These are phyloP conservation scores for Scutellaria barbata DNA, from an alignment of 257 asterid species.

Conservation along the genomic window DNA sequence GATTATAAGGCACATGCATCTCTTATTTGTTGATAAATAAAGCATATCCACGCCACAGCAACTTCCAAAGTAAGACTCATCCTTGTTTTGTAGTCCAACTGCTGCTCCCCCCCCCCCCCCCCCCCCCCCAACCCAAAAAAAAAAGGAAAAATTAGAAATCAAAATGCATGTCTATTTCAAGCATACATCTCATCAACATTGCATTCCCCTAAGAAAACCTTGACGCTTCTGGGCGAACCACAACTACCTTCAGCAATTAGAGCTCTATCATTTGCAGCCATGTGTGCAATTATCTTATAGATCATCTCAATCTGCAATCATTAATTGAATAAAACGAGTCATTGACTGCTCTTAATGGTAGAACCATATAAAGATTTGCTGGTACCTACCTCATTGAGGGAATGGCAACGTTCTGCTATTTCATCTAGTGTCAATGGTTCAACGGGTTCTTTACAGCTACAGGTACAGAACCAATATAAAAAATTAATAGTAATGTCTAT, in stretches of 20 bases:
- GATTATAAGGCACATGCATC: not conserved
- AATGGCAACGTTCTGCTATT: slow-evolving; percentile 82
- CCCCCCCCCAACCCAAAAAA: not conserved
- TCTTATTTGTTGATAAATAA: slow-evolving; percentile 30
- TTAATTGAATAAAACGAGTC: slow-evolving; percentile 16
- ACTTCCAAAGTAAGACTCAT: slow-evolving; percentile 17
- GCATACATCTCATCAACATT: slow-evolving; percentile 78
- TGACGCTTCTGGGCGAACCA: slow-evolving; percentile 91
- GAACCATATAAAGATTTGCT: slow-evolving; percentile 12
- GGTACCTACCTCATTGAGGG: slow-evolving; percentile 68
- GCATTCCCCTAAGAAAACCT: slow-evolving; percentile 94
- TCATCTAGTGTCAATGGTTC: slow-evolving; percentile 93
- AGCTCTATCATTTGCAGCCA: slow-evolving; percentile 99
- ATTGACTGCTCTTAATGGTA: slow-evolving; percentile 11
- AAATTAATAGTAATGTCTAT: not conserved
- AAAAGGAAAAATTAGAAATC: not conserved
- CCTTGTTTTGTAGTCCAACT: slow-evolving; percentile 7
- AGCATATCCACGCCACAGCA: slow-evolving; percentile 17
- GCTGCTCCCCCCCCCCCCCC: slow-evolving; percentile 9
- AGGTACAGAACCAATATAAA: slow-evolving; percentile 12
- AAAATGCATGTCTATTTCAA: slow-evolving; percentile 33
- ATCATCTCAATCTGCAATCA: slow-evolving; percentile 94
- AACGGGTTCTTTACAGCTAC: slow-evolving; percentile 90
- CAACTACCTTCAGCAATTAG: slow-evolving; percentile 95
- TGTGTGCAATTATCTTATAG: slow-evolving; percentile 87